Base-by-base conservation (phyloP, 495 filamentous ascomycete genomes). In the Lepidopterella palustris region DNA sequence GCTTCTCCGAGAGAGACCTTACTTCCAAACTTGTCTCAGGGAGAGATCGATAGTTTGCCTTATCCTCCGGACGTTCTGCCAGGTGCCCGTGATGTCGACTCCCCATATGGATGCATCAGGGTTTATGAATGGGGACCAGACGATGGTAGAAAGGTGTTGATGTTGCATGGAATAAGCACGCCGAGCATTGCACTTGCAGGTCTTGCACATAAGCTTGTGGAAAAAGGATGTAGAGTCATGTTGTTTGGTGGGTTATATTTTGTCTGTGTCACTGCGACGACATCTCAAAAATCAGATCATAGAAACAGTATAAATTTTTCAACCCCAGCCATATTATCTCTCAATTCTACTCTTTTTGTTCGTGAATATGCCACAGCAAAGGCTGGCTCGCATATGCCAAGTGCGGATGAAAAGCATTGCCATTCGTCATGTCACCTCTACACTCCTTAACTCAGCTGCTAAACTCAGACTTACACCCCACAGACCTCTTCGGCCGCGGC, bases 101-200 rank as follows among this genome's bases (percentile, higher is more conserved):
- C 82, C 5, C 87, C 88, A 58, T 95, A 92, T 64, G 92, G 92
- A 21, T 83, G 79, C 25, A 85, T 90, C 25, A 76, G 88, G 35
- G 87, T 91, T 11, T 95, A 96, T 68, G 92, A 97, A 78, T 96
- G 84, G 78, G 92, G 92, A 8, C 90, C 90, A n/a, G 81, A 85
- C 57, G 71, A 82, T 52, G 92, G 91, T 3, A 74, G 79, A 21
- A 96, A 90, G 68, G 87, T 95, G 0, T 65, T 96, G 32, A 74
- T 96, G 23, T 73, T 96, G 21, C 92, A 95, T 69, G 92, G 92
- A 26, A 95, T 95, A 66, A 87, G 82, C 52, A 97, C 88, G 0
- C 88, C 92, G 2, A 87, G 86, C 71, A 79, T 88, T 63, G 81
- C 89, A 3, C 76, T 95, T 1, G 80, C 82, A 39, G 77, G 78